phyloP scores from a whole-genome alignment of 257 asterid species.

The Solanum sejunctum region DNA sequence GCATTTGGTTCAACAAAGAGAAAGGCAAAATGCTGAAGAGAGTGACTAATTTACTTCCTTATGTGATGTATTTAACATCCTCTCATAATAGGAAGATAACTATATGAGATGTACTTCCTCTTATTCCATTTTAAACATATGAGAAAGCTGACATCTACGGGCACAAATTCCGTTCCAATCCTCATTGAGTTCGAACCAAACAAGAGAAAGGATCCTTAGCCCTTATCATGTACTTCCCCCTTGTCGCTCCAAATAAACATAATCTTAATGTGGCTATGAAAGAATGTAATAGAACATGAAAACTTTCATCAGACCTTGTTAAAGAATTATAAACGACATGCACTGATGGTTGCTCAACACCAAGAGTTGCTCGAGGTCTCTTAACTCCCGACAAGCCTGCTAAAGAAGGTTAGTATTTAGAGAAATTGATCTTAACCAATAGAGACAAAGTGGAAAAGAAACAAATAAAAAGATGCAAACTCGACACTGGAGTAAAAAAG shows the following conservation, averaged over 20 bases:
- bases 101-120: background rate
- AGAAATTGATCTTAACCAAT: background rate
- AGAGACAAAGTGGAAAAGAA: background rate
- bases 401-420: background rate
- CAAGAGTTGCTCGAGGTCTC: slow-evolving; percentile 61
- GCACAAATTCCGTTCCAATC: background rate
- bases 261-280: background rate
- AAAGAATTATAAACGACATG: slow-evolving; percentile 58
- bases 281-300: background rate
- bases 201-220: background rate
- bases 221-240: background rate
- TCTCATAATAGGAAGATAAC: background rate
- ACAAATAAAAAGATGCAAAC: background rate
- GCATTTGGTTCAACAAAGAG: background rate
- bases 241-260: background rate
- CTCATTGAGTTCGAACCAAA: background rate
- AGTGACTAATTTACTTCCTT: background rate
- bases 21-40: background rate
- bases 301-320: slow-evolving; percentile 44
- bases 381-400: slow-evolving; percentile 62
- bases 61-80: background rate
- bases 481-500: background rate
- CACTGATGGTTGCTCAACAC: slow-evolving; percentile 70
- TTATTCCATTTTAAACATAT: background rate
- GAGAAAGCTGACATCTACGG: background rate